Base-by-base conservation (phyloP, 306 rosid species). In the Adenanthera pavonina region DNA sequence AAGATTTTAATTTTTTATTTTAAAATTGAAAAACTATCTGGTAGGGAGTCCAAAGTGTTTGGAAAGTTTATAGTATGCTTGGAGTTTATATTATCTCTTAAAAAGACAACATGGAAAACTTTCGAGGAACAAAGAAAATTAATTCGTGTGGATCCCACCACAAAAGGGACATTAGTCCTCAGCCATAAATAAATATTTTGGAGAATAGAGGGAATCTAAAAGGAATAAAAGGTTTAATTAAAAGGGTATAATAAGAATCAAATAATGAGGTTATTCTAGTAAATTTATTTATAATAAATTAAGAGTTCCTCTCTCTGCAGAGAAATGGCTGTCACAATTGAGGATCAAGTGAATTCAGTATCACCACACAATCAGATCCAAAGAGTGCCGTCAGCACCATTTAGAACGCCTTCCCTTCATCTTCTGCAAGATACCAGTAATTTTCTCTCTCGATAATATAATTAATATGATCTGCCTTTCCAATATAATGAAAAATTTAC, bases 401-500 rank as follows among this genome's bases (percentile, higher is more conserved):
- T 19, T 14, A 57, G 20, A 34, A 19, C 34, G 2, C 64, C 64
- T 57, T 57, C 1, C 14, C 19, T 57, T 7, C 35, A 20, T 19
- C 35, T 20, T 57, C 64, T 57, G 35, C 64, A 57, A 57, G 64
- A 57, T 20, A 57, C 64, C 64, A 57, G 64, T 57, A 57, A 57
- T 8, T 57, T 8, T 20, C 7, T 52, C 57, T 52, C 57, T 52
- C 7, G 15, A 15, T 19, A 52, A 5, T 52, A 52, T 52, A 15
- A 52, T 25, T 25, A 25, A 38, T 38, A 38, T 2, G 41, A 38
- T 5, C 5, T 38, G 41, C 41, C 5, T 38, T 38, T 38, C 41
- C 41, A 38, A 38, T 1, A 38, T 38, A 38, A 38, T 38, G 41
- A 38, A 38, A 38, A 38, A 2, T 38, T 38, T 2, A 38, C 2